phyloP scores from a whole-genome alignment of 2,329 filamentous ascomycete genomes.

The Fusarium chlamydosporum region DNA sequence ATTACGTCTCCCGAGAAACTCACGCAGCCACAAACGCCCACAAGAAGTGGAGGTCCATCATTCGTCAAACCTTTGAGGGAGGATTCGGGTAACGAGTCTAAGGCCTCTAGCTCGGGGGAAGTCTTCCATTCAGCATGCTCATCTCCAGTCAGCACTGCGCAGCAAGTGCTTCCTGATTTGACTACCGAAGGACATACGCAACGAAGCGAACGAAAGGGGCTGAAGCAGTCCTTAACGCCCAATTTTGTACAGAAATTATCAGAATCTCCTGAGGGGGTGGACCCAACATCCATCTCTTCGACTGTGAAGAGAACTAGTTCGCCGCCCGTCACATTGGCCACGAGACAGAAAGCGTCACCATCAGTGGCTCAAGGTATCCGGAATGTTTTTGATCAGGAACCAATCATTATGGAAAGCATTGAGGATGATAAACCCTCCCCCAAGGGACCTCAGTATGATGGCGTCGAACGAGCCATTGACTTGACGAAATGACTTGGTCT shows the following conservation, averaged over 20 bases:
- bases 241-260: slow-evolving; percentile 39
- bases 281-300: slow-evolving; percentile 8
- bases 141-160: slow-evolving; percentile 36
- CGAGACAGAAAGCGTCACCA: slow-evolving; percentile 3
- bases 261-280: slow-evolving; percentile 25
- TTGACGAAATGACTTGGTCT: slow-evolving; percentile 21
- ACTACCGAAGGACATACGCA: slow-evolving; percentile 16
- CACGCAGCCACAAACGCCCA: slow-evolving; percentile 20
- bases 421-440: slow-evolving; percentile 34
- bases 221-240: slow-evolving; percentile 11
- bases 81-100: slow-evolving; percentile 39
- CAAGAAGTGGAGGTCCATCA: slow-evolving; percentile 32
- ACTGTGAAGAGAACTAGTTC: slow-evolving; percentile 34
- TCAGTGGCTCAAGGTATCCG: not conserved
- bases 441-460: slow-evolving; percentile 51
- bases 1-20: slow-evolving; percentile 15
- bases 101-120: slow-evolving; percentile 38
- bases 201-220: not conserved
- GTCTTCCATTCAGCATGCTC: slow-evolving; percentile 44
- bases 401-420: slow-evolving; percentile 33
- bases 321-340: slow-evolving; percentile 18
- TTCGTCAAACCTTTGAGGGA: slow-evolving; percentile 40
- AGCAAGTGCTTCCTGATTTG: slow-evolving; percentile 32
- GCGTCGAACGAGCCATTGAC: slow-evolving; percentile 51
- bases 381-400: slow-evolving; percentile 23